Evolutionary conservation across 352 stramenopile species (phyloP), one percentile per base, ranked within the genome.

Genomic region (Thraustochytrium sp.): DNA sequence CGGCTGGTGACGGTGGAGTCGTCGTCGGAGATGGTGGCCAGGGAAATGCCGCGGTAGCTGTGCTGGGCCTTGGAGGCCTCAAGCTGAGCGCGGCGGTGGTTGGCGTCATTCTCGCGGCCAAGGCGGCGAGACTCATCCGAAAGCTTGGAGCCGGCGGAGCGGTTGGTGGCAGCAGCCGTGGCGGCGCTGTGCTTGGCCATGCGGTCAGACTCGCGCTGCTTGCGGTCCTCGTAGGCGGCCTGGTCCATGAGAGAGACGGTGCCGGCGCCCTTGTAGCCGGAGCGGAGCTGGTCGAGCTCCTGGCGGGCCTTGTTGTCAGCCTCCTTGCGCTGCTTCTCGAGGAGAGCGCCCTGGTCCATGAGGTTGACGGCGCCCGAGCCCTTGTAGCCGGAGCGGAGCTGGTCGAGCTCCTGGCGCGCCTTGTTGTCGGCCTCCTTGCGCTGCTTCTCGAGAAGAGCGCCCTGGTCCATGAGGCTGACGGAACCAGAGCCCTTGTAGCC

Each of bases 391-490:
- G 31, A 8, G 18, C 38, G 16, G 48, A 68, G 42, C 5, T 44
- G 42, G 5, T 80, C 53, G 36, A 42, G 76, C 48, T 48, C 18
- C 9, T 40, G n/a, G 34, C 31, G n/a, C 23, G 68, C 46, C 42
- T 48, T 61, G n/a, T 26, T 18, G 31, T 44, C 68, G 37, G 53
- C 53, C 21, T 44, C 68, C 29, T 51, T 44, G 48, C 46, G 46
- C 68, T 80, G 5, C 18, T 42, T 16, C 11, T 61, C 53, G 3
- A 54, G 31, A 40, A 68, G 16, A 26, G 51, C 68, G 51, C 42
- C 29, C 48, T 80, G 68, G 48, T 80, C 44, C 42, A 80, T 80
- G 51, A 80, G 68, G 3, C 31, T 48, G 38, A 75, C 4, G 3
- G 21, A 8, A 21, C 38, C 38, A 36, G 44, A 11, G 51, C 68